phyloP scores from a whole-genome alignment of 140 eudicot genomes.

The Artemisia princeps region DNA sequence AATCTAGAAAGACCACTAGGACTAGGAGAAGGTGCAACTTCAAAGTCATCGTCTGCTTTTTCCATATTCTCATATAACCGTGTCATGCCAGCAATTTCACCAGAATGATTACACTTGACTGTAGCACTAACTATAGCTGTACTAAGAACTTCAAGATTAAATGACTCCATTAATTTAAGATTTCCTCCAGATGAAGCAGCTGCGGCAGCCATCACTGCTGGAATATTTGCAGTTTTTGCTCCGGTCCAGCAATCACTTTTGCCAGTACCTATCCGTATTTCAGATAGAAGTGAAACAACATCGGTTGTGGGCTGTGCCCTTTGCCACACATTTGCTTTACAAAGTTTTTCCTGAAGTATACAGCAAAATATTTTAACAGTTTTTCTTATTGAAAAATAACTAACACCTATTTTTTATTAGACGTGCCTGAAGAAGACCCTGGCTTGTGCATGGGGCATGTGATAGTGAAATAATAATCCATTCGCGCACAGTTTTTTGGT shows the following conservation, averaged over 20 bases:
- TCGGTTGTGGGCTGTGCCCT: slow-evolving; percentile 87
- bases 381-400: too few relatives aligned
- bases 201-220: slow-evolving; percentile 99
- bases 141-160: slow-evolving; percentile 93
- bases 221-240: slow-evolving; percentile 87
- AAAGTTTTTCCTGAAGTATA: slow-evolving; percentile 71
- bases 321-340: slow-evolving; percentile 79
- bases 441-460: slow-evolving; percentile 95
- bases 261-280: slow-evolving; percentile 86
- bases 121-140: slow-evolving; percentile 93
- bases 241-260: slow-evolving; percentile 86
- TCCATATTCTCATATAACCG: slow-evolving; percentile 84
- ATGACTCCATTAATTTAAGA: slow-evolving; percentile 63
- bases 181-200: slow-evolving; percentile 97
- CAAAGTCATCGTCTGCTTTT: slow-evolving; percentile 50
- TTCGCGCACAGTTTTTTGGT: slow-evolving; percentile 82
- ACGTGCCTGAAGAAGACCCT: slow-evolving; percentile 96
- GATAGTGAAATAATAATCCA: slow-evolving; percentile 92
- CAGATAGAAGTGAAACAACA: slow-evolving; percentile 87
- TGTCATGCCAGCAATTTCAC: slow-evolving; percentile 98
- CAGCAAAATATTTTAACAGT: not conserved
- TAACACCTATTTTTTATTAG: not conserved
- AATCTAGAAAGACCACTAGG: slow-evolving; percentile 49
- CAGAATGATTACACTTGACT: slow-evolving; percentile 83
- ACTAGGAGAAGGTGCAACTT: slow-evolving; percentile 33